These are phyloP conservation scores for Passalora sequoiae DNA, from an alignment of 2,329 filamentous ascomycete genomes.

Conservation along the genomic window DNA sequence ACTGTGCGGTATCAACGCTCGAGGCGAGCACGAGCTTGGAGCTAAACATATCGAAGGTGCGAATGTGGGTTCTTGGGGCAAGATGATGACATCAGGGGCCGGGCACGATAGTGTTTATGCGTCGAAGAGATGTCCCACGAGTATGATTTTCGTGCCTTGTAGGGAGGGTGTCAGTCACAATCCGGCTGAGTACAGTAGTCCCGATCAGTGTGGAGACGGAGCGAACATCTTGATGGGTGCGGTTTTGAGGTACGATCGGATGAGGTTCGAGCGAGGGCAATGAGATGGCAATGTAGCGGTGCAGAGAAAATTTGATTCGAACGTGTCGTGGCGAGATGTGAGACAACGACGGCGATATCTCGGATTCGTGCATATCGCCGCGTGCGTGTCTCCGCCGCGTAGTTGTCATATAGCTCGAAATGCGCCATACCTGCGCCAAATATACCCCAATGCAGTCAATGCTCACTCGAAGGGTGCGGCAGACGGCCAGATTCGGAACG, in stretches of 20 bases:
- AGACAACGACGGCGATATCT: too few species aligned
- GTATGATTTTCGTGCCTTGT: slow-evolving; percentile 48
- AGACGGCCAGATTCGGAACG: too few species aligned
- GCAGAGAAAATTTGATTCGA: neutral
- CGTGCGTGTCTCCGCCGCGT: neutral
- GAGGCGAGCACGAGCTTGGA: slow-evolving; percentile 55
- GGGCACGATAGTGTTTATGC: slow-evolving; percentile 54
- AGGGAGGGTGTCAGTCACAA: slow-evolving; percentile 47
- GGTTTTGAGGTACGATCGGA: slow-evolving; percentile 46
- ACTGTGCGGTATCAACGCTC: slow-evolving; percentile 57
- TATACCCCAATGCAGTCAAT: too few species aligned
- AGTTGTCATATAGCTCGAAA: neutral
- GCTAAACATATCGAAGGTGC: slow-evolving; percentile 39
- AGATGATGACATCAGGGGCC: slow-evolving; percentile 58
- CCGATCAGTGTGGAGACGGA: slow-evolving; percentile 44
- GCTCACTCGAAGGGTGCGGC: too few species aligned
- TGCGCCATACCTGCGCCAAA: too few species aligned
- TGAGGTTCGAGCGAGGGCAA: neutral
- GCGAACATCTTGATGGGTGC: slow-evolving; percentile 48
- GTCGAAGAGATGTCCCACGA: slow-evolving; percentile 42
- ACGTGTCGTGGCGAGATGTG: neutral
- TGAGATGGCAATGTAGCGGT: neutral
- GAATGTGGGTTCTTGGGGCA: slow-evolving; percentile 31
- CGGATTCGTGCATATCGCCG: neutral
- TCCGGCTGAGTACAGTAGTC: slow-evolving; percentile 42